Conservation (phyloP, 2,329 filamentous ascomycete genomes). For the Cladosporium sp. region DNA sequence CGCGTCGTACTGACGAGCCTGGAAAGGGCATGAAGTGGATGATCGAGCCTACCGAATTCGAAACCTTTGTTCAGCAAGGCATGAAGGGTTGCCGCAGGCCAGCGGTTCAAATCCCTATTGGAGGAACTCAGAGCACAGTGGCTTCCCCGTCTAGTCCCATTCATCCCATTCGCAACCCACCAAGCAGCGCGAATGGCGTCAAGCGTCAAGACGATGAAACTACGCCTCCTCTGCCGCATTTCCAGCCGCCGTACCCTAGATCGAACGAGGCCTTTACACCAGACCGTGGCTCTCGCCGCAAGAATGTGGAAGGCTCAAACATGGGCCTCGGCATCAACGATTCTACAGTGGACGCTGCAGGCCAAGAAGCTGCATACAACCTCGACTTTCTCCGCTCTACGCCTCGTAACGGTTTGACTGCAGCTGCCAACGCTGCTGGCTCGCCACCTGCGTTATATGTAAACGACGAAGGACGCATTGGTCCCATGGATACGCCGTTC, state of each 20-base stretch:
- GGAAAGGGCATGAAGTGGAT: slow-evolving; percentile 99
- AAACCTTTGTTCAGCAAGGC: slow-evolving; percentile 77
- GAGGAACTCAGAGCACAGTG: slow-evolving; percentile 31
- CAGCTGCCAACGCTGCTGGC: slow-evolving; percentile 32
- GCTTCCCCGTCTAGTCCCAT: slow-evolving; percentile 50
- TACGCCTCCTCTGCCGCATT: slow-evolving; percentile 41
- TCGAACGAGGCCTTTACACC: slow-evolving; percentile 48
- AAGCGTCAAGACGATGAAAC: slow-evolving; percentile 27
- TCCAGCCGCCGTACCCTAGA: slow-evolving; percentile 40
- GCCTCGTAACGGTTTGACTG: slow-evolving; percentile 32
- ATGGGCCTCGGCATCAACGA: slow-evolving; percentile 30
- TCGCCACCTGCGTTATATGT: slow-evolving; percentile 35
- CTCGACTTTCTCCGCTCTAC: slow-evolving; percentile 28
- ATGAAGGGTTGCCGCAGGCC: slow-evolving; percentile 40
- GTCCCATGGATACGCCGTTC: slow-evolving; percentile 34
- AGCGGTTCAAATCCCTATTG: slow-evolving; percentile 25
- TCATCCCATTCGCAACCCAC: slow-evolving; percentile 37
- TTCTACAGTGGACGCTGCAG: slow-evolving; percentile 21
- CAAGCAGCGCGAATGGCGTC: slow-evolving; percentile 39
- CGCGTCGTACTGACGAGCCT: slow-evolving; percentile 86
- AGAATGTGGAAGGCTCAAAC: slow-evolving; percentile 18
- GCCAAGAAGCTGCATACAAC: slow-evolving; percentile 10
- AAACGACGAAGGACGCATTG: slow-evolving; percentile 32
- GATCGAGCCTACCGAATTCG: slow-evolving; percentile 74
- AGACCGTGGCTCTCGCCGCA: slow-evolving; percentile 47